Base-by-base conservation (phyloP, 2,329 filamentous ascomycete species). In the Lachnellula cervina region DNA sequence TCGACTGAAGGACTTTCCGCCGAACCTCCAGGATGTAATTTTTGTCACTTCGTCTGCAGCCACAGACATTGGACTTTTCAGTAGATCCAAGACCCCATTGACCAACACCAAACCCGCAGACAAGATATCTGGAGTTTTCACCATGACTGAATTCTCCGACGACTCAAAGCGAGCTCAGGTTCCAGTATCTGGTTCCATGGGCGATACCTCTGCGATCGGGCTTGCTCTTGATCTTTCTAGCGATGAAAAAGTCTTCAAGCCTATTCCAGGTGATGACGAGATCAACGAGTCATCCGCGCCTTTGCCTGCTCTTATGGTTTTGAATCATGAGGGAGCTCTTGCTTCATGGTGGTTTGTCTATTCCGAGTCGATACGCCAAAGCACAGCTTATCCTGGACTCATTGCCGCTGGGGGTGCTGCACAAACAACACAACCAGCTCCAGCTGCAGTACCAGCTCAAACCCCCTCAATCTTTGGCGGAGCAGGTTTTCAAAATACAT, bases 271-370 rank as follows among this genome's bases (percentile, higher is more conserved):
- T 1, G 87, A 94, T 60, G 87, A 32, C 9, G 28, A 96, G 66
- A 83, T 95, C 47, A 81, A 88, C 34, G 82, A 92, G 65, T 95
- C 91, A 4, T 80, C 86, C 0, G 85, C 83, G 1, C 93, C 94
- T 13, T 73, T 97, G 8, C 94, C 94, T 5, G 90, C 86, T 11
- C 77, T 96, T 43, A 87, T 94, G 79, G 80, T 90, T 32, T 76
- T 99, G 16, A 97, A 95, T 58, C 87, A 96, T 62, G 90, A 97
- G 66, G 94, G 94, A 61, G 75, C 96, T 9, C 76, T 99, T 16
- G 84, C 83, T 46, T 81, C 85, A 13, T 99, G 93, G 91, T 97
- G 93, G 90, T 74, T 97, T 44, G 81, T 97, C 19, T 97, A 97
- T 73, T 83, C 88, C 37, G 90, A 95, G 43, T 91, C 93, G 2